Conservation (phyloP, 306 rosid species). For the Fragaria ananassa region DNA sequence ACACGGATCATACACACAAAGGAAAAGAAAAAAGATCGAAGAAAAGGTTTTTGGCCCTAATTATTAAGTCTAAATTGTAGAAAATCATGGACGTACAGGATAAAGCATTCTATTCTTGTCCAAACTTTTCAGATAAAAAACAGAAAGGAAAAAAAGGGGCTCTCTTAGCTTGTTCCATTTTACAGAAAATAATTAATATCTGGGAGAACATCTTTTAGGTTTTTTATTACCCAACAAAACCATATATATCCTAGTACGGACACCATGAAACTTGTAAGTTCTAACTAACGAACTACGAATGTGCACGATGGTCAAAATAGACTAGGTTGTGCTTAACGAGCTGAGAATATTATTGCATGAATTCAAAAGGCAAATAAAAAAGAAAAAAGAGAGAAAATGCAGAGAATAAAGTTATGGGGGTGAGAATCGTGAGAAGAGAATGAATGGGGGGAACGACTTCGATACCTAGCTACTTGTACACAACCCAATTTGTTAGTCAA, state of each 20-base stretch:
- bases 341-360: background rate
- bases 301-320: background rate
- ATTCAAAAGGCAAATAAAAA: background rate
- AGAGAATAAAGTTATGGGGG: conserved; percentile 8
- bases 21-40: background rate
- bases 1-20: background rate
- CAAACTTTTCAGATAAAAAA: background rate
- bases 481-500: background rate
- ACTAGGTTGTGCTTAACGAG: background rate
- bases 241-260: conserved; percentile 1
- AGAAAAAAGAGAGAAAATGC: background rate
- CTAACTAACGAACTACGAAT: background rate
- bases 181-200: background rate
- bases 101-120: background rate
- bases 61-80: background rate
- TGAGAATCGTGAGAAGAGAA: background rate
- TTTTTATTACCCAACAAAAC: background rate
- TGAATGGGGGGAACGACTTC: conserved; percentile 1
- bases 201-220: background rate
- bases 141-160: background rate
- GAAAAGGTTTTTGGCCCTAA: background rate
- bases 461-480: background rate
- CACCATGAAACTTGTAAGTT: background rate
- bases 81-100: background rate
- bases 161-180: background rate